phyloP scores from a whole-genome alignment of 306 rosid genomes.

The Mucuna pruriens region DNA sequence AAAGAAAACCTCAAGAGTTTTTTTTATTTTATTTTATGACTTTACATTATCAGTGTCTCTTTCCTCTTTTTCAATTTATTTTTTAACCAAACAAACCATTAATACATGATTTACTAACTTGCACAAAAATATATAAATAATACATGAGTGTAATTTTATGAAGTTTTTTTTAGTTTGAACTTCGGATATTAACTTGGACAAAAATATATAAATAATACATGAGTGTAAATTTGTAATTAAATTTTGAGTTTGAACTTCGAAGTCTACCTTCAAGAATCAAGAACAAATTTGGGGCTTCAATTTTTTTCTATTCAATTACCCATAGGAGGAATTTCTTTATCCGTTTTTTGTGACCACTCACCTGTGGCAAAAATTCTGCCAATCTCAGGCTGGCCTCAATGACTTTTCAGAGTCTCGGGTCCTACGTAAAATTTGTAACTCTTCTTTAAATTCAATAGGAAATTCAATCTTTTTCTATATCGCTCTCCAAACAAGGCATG shows the following conservation, averaged over 20 bases:
- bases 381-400: neutral
- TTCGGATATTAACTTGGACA: neutral
- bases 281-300: neutral
- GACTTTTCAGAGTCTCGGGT: neutral
- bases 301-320: neutral
- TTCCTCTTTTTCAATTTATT: no score
- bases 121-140: no score
- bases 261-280: neutral
- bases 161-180: no score
- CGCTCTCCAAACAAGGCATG: neutral
- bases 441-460: neutral
- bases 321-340: neutral
- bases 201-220: neutral
- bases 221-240: neutral
- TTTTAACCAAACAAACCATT: no score
- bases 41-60: no score
- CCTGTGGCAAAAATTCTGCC: neutral
- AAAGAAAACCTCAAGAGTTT: no score
- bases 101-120: no score
- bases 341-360: neutral
- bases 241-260: neutral
- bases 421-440: neutral
- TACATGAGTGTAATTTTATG: no score
- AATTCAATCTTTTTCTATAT: no score
- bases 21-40: no score